Evolutionary conservation across 176 grass and related monocot species (phyloP).

Genomic region (Pharus latifolius): DNA sequence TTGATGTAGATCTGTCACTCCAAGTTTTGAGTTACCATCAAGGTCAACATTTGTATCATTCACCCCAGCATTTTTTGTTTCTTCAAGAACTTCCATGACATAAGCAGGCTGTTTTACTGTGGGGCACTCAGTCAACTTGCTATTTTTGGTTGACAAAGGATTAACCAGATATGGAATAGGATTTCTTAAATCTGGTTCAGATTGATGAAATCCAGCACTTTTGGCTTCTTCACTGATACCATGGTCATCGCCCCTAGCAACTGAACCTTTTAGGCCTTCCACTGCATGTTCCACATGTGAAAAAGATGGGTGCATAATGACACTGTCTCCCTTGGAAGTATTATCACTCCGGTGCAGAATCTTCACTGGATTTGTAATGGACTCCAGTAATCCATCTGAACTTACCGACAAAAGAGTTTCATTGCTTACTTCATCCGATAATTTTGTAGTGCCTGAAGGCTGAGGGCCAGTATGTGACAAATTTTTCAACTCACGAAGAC

Average conservation of each 20-base stretch:
- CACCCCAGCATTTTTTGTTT: slow-evolving; percentile 19
- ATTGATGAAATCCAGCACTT: slow-evolving; percentile 5
- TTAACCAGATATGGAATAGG: slow-evolving; percentile 12
- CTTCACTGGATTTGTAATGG: slow-evolving; percentile 80
- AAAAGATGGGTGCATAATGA: slow-evolving; percentile 32
- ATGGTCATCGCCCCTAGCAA: slow-evolving; percentile 9
- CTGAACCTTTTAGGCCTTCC: slow-evolving; percentile 10
- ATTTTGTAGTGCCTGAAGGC: not conserved
- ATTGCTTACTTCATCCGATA: slow-evolving; percentile 19
- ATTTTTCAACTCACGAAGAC: slow-evolving; percentile 15
- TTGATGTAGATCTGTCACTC: slow-evolving; percentile 15
- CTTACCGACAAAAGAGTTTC: slow-evolving; percentile 20
- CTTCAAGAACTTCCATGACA: slow-evolving; percentile 21
- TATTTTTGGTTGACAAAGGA: slow-evolving; percentile 13
- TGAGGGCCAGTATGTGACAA: slow-evolving; percentile 12
- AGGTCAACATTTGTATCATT: slow-evolving; percentile 14
- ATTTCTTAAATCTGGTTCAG: slow-evolving; percentile 12
- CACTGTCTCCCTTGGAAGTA: not conserved
- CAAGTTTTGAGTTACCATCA: slow-evolving; percentile 12
- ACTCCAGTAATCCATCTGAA: slow-evolving; percentile 76
- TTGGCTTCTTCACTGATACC: slow-evolving; percentile 1
- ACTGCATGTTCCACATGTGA: slow-evolving; percentile 15
- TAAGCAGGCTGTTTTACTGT: slow-evolving; percentile 27
- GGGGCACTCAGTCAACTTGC: slow-evolving; percentile 17
- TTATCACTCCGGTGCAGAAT: slow-evolving; percentile 35